Evolutionary conservation across 176 grass and related monocot genomes (phyloP).

Genomic region (Dactylis glomerata): DNA sequence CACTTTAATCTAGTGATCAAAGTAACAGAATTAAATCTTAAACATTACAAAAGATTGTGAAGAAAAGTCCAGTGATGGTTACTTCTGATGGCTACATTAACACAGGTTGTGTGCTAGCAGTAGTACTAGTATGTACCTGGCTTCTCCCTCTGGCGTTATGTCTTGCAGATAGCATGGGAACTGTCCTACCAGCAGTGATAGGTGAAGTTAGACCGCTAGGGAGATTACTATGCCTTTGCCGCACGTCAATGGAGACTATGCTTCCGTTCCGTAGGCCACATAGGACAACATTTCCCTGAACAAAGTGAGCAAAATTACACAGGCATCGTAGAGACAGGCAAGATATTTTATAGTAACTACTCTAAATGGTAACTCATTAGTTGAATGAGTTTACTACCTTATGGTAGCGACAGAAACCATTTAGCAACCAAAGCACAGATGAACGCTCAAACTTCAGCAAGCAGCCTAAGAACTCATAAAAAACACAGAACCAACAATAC

Average conservation of each 20-base stretch:
- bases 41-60: not conserved
- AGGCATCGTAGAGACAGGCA: constrained; percentile 7
- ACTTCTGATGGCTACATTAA: constrained; percentile 21
- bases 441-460: not conserved
- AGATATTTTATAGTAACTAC: not conserved
- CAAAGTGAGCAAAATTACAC: constrained; percentile 15
- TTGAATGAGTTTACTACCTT: not conserved
- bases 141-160: constrained; percentile 9
- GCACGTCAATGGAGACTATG: constrained; percentile 54
- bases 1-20: constrained; percentile 17
- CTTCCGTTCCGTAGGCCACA: constrained; percentile 65
- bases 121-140: constrained; percentile 40
- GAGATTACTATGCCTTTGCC: constrained; percentile 33
- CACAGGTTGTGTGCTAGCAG: not conserved
- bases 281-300: constrained; percentile 66
- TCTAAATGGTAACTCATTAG: not conserved
- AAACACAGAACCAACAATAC: not conserved
- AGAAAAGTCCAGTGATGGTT: not conserved
- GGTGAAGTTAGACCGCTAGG: constrained; percentile 28
- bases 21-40: not conserved
- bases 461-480: not conserved
- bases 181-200: constrained; percentile 31
- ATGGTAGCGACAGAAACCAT: not conserved
- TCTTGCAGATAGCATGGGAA: constrained; percentile 26
- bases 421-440: not conserved